Evolutionary conservation across 2,329 filamentous ascomycete genomes (phyloP), one percentile per base, ranked within the genome.

Genomic region (Aspergillus glaucus): DNA sequence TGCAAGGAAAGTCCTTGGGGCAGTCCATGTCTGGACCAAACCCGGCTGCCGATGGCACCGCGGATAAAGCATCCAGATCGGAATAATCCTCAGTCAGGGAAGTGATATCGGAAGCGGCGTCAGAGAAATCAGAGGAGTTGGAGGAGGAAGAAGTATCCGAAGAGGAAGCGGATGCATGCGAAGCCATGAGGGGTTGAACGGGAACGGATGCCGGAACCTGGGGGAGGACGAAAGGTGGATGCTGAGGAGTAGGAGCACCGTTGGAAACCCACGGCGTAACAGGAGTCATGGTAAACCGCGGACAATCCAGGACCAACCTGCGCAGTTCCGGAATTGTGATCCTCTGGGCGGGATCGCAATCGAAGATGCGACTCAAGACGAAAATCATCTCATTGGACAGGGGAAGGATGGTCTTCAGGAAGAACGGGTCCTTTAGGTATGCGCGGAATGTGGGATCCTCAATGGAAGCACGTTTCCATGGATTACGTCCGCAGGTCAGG

Each of bases 381-480:
- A 81, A 78, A 74, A 96, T 91, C 67, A 97, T 79, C 65, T 96
- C 91, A 65, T 88, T 79, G 48, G 93, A 91, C 63, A 98, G 74
- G 19, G 93, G 92, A 49, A 98, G 79, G 61, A 98, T 98, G 54
- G 89, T 87, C 76, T 90, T 87, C 57, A 98, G 76, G 69, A 97
- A 98, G 64, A 86, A 85, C 53, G 83, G 82, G 65, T 90, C 89
- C 75, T 86, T 86, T 60, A 87, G 80, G 73, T 87, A 97, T 47
- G 91, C 91, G 63, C 87, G 83, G 79, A 97, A 98, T 42, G 93
- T 97, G 55, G 89, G 89, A 71, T 98, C 93, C 69, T 95, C 89
- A 59, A 83, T 77, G 10, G 90, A 95, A 53, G 93, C 93, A 68
- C 93, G 87, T 75, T 97, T 97, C 93, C 93, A 98, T 51, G 93